Conservation (phyloP, 1,139 yeast species). For the Keqinozyma sinolaborantium region DNA sequence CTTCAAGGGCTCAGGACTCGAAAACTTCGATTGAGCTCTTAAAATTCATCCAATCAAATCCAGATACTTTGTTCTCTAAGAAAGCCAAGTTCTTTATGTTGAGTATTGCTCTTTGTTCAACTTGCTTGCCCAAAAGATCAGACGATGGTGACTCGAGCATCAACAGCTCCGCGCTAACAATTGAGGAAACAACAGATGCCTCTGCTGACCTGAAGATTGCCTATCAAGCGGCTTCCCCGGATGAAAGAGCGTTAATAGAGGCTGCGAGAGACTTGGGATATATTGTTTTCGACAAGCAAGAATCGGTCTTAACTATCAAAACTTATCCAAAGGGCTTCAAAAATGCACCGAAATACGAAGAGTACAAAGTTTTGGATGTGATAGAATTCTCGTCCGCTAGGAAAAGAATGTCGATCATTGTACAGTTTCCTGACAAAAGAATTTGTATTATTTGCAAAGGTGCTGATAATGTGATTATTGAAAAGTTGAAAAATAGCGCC, state of each 20-base stretch:
- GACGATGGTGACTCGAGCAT: neutral
- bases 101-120: constrained; percentile 82
- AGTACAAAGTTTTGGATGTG: constrained; percentile 69
- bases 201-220: constrained; percentile 49
- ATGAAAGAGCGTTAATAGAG: constrained; percentile 86
- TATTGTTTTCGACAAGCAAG: constrained; percentile 68
- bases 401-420: constrained; percentile 91
- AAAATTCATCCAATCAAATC: constrained; percentile 65
- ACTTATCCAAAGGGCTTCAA: constrained; percentile 84
- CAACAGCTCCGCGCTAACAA: constrained; percentile 11
- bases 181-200: constrained; percentile 7
- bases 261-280: constrained; percentile 96
- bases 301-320: constrained; percentile 58
- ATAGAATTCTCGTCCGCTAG: constrained; percentile 86
- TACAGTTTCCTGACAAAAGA: constrained; percentile 75
- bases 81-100: constrained; percentile 77
- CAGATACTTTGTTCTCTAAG: constrained; percentile 65
- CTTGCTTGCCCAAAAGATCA: constrained; percentile 67
- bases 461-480: constrained; percentile 91
- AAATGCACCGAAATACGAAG: constrained; percentile 56
- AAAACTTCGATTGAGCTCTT: constrained; percentile 52
- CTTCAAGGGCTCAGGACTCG: constrained; percentile 24
- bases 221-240: constrained; percentile 95
- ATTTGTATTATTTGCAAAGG: constrained; percentile 86
- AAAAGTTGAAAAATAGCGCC: constrained; percentile 56